Conservation (phyloP, 2,329 filamentous ascomycete species). For the Lasiodiplodia citricola region DNA sequence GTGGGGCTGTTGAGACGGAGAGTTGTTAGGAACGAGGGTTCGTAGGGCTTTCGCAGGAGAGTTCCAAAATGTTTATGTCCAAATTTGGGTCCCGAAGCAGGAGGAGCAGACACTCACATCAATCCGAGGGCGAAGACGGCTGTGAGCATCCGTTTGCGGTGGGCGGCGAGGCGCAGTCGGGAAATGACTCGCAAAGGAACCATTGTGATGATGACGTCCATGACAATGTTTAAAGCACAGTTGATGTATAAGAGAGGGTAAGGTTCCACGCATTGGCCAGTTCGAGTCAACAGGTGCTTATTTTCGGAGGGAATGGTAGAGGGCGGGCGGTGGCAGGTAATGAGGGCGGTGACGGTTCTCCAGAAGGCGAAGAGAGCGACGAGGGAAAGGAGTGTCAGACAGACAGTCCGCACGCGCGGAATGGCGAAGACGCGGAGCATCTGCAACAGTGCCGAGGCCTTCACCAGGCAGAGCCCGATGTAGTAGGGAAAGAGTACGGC, state of each 20-base stretch:
- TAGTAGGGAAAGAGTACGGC: conserved; percentile 24
- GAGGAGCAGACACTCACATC: conserved; percentile 10
- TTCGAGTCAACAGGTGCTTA: conserved; percentile 8
- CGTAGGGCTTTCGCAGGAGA: not conserved
- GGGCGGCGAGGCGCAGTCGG: not conserved
- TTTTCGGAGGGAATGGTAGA: not conserved
- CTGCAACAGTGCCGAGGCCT: conserved; percentile 26
- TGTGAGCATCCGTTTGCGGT: conserved; percentile 8
- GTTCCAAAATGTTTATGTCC: not conserved
- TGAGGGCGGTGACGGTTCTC: conserved; percentile 13
- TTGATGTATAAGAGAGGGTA: conserved; percentile 20
- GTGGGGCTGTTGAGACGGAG: not conserved
- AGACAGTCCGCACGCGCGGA: conserved; percentile 11
- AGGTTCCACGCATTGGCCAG: conserved; percentile 12
- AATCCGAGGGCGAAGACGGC: conserved; percentile 22
- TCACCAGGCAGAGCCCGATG: conserved; percentile 24
- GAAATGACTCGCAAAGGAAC: conserved; percentile 17
- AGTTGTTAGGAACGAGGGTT: not conserved
- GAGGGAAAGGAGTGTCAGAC: conserved; percentile 6
- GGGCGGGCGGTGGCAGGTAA: conserved; percentile 10
- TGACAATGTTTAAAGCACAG: conserved; percentile 20
- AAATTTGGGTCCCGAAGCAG: not conserved
- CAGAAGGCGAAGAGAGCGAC: conserved; percentile 15
- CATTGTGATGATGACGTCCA: conserved; percentile 21
- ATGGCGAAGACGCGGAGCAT: conserved; percentile 25